Conservation (phyloP, 2,329 filamentous ascomycete species). For the Alternaria dauci region DNA sequence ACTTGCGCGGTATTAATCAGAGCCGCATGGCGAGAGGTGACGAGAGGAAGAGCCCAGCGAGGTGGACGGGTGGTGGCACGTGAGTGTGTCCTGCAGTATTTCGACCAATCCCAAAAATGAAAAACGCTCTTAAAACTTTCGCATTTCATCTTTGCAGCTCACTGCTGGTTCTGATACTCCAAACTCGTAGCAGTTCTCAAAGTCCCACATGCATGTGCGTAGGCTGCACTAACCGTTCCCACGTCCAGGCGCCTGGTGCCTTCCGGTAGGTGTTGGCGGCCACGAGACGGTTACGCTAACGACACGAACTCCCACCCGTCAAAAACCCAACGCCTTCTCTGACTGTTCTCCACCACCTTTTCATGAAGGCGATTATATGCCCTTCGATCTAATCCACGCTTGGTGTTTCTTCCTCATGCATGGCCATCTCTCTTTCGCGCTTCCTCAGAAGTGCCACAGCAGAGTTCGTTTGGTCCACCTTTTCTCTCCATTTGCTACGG, state of each 20-base stretch:
- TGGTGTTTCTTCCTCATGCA: background rate
- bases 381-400: background rate
- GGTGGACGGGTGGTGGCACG: background rate
- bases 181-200: background rate
- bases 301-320: background rate
- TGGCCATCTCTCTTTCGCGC: background rate
- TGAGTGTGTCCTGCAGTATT: background rate
- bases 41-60: background rate
- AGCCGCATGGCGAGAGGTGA: background rate
- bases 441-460: background rate
- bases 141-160: background rate
- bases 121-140: background rate
- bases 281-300: background rate
- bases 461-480: background rate
- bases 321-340: background rate
- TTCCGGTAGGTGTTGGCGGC: background rate
- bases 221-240: background rate
- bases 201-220: background rate
- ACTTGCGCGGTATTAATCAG: background rate
- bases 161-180: background rate
- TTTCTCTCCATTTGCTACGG: background rate
- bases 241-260: background rate
- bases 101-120: background rate
- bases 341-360: background rate
- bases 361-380: background rate